A percentile compares a stretch with the other conserved stretches of the same genome.
Conservation (phyloP, 441 rosid genomes). For the Populus hybrid region DNA sequence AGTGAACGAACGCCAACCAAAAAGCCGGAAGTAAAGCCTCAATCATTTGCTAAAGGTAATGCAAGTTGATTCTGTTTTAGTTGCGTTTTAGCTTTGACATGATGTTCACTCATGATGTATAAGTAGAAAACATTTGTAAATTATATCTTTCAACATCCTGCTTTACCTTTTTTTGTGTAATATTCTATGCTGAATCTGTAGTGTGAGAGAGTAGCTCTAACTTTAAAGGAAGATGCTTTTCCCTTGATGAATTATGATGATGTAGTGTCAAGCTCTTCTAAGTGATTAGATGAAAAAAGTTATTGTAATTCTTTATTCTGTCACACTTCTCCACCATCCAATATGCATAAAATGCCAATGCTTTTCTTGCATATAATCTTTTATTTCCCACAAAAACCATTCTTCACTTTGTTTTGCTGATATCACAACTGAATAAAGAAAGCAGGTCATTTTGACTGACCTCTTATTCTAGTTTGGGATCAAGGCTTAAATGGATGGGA, state of each 20-base stretch:
- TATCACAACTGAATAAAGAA: not conserved
- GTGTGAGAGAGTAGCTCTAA: not conserved
- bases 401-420: not conserved
- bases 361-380: not conserved
- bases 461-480: not conserved
- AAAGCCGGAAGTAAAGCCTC: conserved; percentile 65
- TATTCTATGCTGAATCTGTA: not conserved
- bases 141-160: too few relatives aligned
- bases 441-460: not conserved
- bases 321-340: not conserved
- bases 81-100: not conserved
- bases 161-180: too few relatives aligned
- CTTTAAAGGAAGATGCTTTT: not conserved
- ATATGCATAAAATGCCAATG: not conserved
- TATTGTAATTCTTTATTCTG: not conserved
- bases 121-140: too few relatives aligned
- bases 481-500: not conserved
- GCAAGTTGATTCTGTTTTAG: not conserved
- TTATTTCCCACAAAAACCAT: not conserved
- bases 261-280: not conserved
- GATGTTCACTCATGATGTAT: not conserved
- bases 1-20: conserved; percentile 54
- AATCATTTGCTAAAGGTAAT: conserved; percentile 83
- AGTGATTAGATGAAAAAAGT: not conserved
- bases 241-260: not conserved